phyloP scores from a whole-genome alignment of 495 filamentous ascomycete genomes.

The Margaritispora aquatica region DNA sequence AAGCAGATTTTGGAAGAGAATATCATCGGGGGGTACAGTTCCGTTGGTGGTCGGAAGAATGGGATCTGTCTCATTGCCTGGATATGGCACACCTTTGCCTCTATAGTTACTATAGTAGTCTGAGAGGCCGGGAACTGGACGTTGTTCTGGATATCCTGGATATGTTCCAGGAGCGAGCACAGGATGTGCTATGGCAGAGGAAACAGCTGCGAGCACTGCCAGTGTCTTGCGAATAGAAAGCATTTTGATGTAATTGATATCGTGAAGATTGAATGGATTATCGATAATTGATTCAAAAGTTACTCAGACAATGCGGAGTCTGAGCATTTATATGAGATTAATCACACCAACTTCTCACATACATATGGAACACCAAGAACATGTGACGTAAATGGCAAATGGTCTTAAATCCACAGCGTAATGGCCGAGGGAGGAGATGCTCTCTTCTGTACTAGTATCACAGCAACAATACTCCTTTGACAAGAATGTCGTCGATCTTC shows the following conservation, averaged over 20 bases:
- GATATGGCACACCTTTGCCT: slow-evolving; percentile 37
- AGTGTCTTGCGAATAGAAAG: not conserved
- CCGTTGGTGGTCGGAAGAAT: slow-evolving; percentile 36
- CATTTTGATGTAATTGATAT: not conserved
- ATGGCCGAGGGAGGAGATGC: not conserved
- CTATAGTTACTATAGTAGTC: slow-evolving; percentile 37
- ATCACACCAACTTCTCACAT: not conserved
- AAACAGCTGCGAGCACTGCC: not conserved
- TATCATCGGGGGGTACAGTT: slow-evolving; percentile 36
- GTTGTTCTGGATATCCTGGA: not conserved
- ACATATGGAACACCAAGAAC: not conserved
- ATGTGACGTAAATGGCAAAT: not conserved
- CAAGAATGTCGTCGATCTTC: not conserved
- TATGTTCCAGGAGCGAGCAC: not conserved
- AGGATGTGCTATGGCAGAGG: not conserved
- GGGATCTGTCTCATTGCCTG: slow-evolving; percentile 35
- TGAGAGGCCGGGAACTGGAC: slow-evolving; percentile 36
- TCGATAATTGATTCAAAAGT: not conserved
- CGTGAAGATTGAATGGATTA: not conserved
- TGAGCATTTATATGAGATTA: not conserved
- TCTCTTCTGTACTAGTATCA: not conserved
- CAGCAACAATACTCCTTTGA: not conserved
- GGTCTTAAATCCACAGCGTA: not conserved
- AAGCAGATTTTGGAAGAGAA: slow-evolving; percentile 47
- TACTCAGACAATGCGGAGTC: not conserved